Base-by-base conservation (phyloP, 768 basidiomycete genomes). In the Leccinum arenicola region DNA sequence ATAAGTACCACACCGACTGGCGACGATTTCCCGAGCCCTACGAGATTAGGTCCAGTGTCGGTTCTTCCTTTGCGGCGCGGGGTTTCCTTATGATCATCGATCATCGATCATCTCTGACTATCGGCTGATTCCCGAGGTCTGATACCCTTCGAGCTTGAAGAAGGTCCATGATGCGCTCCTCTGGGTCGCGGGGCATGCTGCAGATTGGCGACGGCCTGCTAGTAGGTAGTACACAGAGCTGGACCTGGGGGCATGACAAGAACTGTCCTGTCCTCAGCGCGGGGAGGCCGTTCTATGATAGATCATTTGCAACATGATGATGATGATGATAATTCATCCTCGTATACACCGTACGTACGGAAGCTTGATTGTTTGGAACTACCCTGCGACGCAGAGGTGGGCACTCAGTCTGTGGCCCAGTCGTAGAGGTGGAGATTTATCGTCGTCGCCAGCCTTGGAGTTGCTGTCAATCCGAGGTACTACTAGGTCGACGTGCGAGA, bases 61-160 rank as follows among this genome's bases (percentile, higher is more conserved):
- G 82, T 0, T 74, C 84, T 4, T 89, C 81, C 75, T 89, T 83
- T 70, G 83, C 87, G 0, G 74, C 76, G 14, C 76, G 70, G n/a
- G 86, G 87, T 0, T 80, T 86, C 71, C 60, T 87, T 61, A 82
- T 38, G 15, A 15, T 38, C 36, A 38, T 38, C 81, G 19, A 73
- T 38, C 15, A 38, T 38, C 81, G 19, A 73, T 88, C 62, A 83
- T 89, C 61, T 80, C 87, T 0, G 86, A 89, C 72, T 88, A 89
- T 62, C 82, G 85, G 0, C 78, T 89, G 38, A 19, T 88, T 80
- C 12, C 33, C 5, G 5, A 35, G 12, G 33, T 35, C 33, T 0
- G 33, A 35, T 35, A 14, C 67, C 88, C 87, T 0, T 76, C 74
- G 0, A 75, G 80, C 0, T 79, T 78, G 0, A 77, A 84, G 61